A percentile compares a stretch with the other conserved stretches of the same genome.
These are phyloP conservation scores for Lentinula sp. DNA, from an alignment of 768 basidiomycete genomes.

Conservation along the genomic window DNA sequence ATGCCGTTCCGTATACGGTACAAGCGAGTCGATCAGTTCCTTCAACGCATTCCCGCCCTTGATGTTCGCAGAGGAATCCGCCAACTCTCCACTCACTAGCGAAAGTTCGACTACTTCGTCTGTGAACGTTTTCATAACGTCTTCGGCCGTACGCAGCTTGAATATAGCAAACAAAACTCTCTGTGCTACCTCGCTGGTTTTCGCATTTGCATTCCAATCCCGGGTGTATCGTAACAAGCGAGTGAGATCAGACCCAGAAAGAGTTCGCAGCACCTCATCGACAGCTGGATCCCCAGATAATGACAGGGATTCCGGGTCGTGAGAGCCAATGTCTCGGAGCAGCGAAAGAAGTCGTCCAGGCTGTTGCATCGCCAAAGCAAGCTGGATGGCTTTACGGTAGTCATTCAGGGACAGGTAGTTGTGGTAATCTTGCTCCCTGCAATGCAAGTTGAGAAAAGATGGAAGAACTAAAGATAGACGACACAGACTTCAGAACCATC, in stretches of 20 bases:
- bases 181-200: slow-evolving; percentile 83
- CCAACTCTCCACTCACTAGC: slow-evolving; percentile 15
- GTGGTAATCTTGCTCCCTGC: slow-evolving; percentile 93
- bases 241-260: slow-evolving; percentile 69
- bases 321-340: slow-evolving; percentile 57
- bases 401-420: slow-evolving; percentile 87
- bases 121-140: slow-evolving; percentile 63
- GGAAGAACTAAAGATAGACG: slow-evolving; percentile 6
- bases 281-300: slow-evolving; percentile 69
- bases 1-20: slow-evolving; percentile 95
- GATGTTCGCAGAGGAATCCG: slow-evolving; percentile 15
- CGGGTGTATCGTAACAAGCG: slow-evolving; percentile 77
- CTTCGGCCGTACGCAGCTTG: slow-evolving; percentile 68
- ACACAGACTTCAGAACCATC: slow-evolving; percentile 72
- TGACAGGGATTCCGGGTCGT: slow-evolving; percentile 21
- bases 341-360: slow-evolving; percentile 81
- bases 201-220: slow-evolving; percentile 95
- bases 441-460: background rate
- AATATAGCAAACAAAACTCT: slow-evolving; percentile 74
- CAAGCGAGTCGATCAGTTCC: slow-evolving; percentile 78
- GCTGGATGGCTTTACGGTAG: slow-evolving; percentile 84
- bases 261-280: slow-evolving; percentile 74
- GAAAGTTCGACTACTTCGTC: slow-evolving; percentile 30
- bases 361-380: slow-evolving; percentile 90
- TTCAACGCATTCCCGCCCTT: slow-evolving; percentile 39